phyloP scores from a whole-genome alignment of 73 alveolate species.

The Stentor roeselii region DNA sequence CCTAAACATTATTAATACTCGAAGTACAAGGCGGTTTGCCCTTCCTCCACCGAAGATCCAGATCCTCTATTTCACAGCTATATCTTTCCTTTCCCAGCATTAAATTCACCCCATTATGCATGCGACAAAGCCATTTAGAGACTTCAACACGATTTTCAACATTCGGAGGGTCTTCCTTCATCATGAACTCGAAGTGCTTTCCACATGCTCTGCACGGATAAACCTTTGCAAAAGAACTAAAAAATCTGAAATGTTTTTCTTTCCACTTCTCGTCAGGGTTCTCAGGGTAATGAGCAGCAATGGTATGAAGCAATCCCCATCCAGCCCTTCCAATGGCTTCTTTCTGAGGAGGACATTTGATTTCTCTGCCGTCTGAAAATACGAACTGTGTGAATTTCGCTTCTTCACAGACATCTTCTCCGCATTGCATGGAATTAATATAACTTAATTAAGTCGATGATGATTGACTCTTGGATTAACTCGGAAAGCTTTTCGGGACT shows the following conservation, averaged over 20 bases:
- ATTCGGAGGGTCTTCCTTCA: conserved; percentile 50
- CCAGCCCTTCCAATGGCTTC: conserved; percentile 42
- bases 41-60: conserved; percentile 22
- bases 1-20: background rate
- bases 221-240: conserved; percentile 40
- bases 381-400: background rate
- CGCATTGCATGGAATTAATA: background rate
- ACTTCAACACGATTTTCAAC: conserved; percentile 48
- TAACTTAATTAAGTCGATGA: too few species aligned
- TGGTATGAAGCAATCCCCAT: conserved; percentile 62
- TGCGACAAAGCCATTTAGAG: conserved; percentile 58
- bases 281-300: conserved; percentile 60
- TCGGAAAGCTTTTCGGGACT: too few species aligned
- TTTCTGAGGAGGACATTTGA: conserved; percentile 49
- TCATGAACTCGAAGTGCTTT: conserved; percentile 39
- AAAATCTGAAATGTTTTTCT: conserved; percentile 23
- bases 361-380: background rate
- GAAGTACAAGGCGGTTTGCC: conserved; percentile 21
- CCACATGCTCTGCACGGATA: conserved; percentile 61
- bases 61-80: conserved; percentile 32
- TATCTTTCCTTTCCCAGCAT: conserved; percentile 47
- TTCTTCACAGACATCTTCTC: conserved; percentile 8
- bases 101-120: conserved; percentile 57
- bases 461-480: too few species aligned
- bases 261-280: conserved; percentile 43